Base-by-base conservation (phyloP, 148 eudicot species). In the Rheum nobile region DNA sequence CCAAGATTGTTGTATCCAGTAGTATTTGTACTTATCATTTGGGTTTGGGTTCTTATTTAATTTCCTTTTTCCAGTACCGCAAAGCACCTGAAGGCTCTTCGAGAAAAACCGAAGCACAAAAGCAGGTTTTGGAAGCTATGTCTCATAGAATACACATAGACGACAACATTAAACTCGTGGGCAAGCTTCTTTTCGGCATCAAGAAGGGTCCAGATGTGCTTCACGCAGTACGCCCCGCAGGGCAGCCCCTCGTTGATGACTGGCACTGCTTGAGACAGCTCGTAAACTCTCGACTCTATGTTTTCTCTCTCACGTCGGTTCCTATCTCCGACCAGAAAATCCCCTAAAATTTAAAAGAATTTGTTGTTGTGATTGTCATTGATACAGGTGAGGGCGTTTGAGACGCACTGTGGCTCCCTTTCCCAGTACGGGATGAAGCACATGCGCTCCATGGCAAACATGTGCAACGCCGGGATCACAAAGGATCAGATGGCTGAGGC, bases 391-490 rank as follows among this genome's bases (percentile, higher is more conserved):
- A 84, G 94, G 77, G 87, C 94, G 32, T 90, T 88, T 75, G 99
- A 95, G 86, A 83, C 85, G 9, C 85, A 87, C 44, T 95, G 99
- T 68, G 97, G 99, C 46, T 92, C 92, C 19, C 77, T 95, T 24
- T 88, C 91, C 24, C 97, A 92, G 65, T 95, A 95, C 6, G 99
- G 99, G 71, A 95, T 95, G 99, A 95, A 95, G 77, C 97, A 90
- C 84, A 90, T 95, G 99, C 91, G 97, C 3, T 84, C 97, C 26
- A 76, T 95, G 1, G 99, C 97, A 28, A 95, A 95, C 82, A 83
- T 95, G 11, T 95, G 99, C 86, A 95, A 95, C 47, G 89, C 91
- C 7, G 97, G 97, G 48, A 84, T 91, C 74, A 74, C 73, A 21
- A 46, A 72, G 31, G 88, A 88, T 44, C 93, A 88, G 79, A 88